phyloP scores from a whole-genome alignment of 257 asterid genomes.

The Parsonsia alboflavescens region DNA sequence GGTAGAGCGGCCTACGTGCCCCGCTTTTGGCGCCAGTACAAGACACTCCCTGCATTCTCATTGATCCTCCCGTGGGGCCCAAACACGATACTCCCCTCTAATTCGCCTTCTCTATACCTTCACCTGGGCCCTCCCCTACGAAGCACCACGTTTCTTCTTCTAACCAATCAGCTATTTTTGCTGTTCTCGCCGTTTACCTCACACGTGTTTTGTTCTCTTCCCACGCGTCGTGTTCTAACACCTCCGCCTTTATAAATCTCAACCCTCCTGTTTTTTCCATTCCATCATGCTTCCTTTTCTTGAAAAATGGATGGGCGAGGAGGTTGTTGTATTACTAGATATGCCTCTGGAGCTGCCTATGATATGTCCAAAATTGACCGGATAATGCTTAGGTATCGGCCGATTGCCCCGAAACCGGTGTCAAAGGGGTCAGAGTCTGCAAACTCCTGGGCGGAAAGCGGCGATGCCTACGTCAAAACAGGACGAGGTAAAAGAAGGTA shows the following conservation, averaged over 20 bases:
- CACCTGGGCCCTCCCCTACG: background rate
- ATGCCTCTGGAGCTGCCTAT: slow-evolving; percentile 35
- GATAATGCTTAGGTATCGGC: slow-evolving; percentile 67
- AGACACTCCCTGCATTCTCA: slow-evolving; percentile 3
- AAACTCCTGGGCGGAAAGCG: slow-evolving; percentile 24
- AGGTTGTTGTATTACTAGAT: slow-evolving; percentile 70
- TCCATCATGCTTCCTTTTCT: background rate
- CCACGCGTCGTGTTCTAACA: slow-evolving; percentile 15
- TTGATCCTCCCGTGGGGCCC: slow-evolving; percentile 2
- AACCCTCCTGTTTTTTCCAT: background rate
- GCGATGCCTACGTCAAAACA: slow-evolving; percentile 1
- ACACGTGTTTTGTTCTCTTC: slow-evolving; percentile 5
- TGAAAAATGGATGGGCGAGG: slow-evolving; percentile 49
- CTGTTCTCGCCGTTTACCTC: slow-evolving; percentile 1
- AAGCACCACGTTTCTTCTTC: slow-evolving; percentile 7
- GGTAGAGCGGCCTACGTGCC: slow-evolving; percentile 10
- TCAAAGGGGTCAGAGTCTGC: slow-evolving; percentile 21
- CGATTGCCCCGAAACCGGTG: slow-evolving; percentile 77
- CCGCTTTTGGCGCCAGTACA: slow-evolving; percentile 1
- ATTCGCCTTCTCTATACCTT: background rate
- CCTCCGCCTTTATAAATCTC: slow-evolving; percentile 1
- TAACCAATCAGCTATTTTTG: background rate
- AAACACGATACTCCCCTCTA: background rate
- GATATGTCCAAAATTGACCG: slow-evolving; percentile 44
- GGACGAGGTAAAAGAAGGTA: slow-evolving; percentile 43